Conservation (phyloP, 345 rosid species). For the Lagerstroemia speciosa region DNA sequence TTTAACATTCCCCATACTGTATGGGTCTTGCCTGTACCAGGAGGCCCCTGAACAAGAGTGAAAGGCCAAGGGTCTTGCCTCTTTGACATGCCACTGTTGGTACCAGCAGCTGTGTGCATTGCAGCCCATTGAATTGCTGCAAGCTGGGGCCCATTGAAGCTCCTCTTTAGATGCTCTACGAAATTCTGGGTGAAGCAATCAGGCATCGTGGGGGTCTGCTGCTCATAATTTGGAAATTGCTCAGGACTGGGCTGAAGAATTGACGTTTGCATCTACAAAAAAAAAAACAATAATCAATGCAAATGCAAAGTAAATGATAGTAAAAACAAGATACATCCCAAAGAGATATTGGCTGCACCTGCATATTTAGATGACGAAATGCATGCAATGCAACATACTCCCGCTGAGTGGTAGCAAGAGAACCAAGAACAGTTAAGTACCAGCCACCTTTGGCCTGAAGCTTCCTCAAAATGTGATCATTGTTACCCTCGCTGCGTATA, state of each 20-base stretch:
- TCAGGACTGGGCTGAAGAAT: constrained; percentile 88
- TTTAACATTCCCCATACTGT: constrained; percentile 99
- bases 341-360: constrained; percentile 37
- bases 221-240: constrained; percentile 87
- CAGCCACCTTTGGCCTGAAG: constrained; percentile 74
- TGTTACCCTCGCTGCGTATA: constrained; percentile 52
- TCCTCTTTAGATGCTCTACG: constrained; percentile 61
- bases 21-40: constrained; percentile 99
- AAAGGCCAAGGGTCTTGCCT: constrained; percentile 99
- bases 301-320: not conserved
- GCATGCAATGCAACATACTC: constrained; percentile 99
- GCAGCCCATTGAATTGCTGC: constrained; percentile 99
- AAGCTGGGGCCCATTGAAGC: constrained; percentile 87
- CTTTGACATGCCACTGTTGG: constrained; percentile 69
- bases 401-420: constrained; percentile 98
- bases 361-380: constrained; percentile 86
- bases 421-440: constrained; percentile 92
- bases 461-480: constrained; percentile 80
- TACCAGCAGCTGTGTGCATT: constrained; percentile 98
- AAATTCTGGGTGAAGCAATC: constrained; percentile 92
- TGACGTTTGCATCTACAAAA: constrained; percentile 82
- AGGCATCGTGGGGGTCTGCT: constrained; percentile 83
- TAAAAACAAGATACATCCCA: constrained; percentile 3
- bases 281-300: constrained; percentile 13
- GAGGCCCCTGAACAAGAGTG: constrained; percentile 98